Evolutionary conservation across 2,329 filamentous ascomycete genomes (phyloP).

Genomic region (Cadophora malorum): DNA sequence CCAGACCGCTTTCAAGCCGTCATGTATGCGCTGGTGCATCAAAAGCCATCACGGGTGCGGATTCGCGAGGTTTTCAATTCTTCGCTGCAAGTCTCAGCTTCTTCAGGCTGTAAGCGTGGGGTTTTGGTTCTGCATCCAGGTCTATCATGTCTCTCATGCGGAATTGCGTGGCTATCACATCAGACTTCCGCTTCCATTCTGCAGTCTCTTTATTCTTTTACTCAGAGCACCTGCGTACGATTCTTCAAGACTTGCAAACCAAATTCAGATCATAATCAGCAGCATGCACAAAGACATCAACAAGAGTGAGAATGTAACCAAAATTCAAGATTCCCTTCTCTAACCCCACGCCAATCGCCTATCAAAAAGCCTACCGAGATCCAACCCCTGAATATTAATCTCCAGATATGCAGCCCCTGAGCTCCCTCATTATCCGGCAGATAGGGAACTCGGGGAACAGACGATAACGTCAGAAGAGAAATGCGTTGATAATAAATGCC

Average conservation of each 20-base stretch:
- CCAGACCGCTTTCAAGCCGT: not conserved
- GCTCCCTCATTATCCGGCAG: constrained; percentile 6
- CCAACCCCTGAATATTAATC: constrained; percentile 4
- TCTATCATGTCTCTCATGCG: constrained; percentile 23
- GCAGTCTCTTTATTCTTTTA: too few species aligned
- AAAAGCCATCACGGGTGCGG: constrained; percentile 9
- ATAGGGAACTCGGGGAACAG: not conserved
- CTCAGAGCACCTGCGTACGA: too few species aligned
- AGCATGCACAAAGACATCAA: too few species aligned
- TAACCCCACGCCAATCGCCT: not conserved
- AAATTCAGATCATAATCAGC: too few species aligned
- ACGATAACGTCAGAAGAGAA: constrained; percentile 18
- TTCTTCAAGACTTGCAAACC: too few species aligned
- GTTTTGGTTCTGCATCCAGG: constrained; percentile 24
- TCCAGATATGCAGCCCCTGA: not conserved
- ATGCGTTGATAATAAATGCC: not conserved
- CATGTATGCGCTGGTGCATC: not conserved
- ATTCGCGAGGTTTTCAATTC: constrained; percentile 28
- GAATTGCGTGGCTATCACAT: constrained; percentile 23
- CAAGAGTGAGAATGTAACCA: not conserved
- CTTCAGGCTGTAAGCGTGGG: constrained; percentile 22
- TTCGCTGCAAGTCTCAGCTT: constrained; percentile 26
- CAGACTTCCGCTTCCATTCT: not conserved
- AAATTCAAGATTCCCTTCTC: constrained; percentile 1
- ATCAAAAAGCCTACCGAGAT: constrained; percentile 13